phyloP scores from a whole-genome alignment of 305 asterid genomes.

The Plantago lanceolata region DNA sequence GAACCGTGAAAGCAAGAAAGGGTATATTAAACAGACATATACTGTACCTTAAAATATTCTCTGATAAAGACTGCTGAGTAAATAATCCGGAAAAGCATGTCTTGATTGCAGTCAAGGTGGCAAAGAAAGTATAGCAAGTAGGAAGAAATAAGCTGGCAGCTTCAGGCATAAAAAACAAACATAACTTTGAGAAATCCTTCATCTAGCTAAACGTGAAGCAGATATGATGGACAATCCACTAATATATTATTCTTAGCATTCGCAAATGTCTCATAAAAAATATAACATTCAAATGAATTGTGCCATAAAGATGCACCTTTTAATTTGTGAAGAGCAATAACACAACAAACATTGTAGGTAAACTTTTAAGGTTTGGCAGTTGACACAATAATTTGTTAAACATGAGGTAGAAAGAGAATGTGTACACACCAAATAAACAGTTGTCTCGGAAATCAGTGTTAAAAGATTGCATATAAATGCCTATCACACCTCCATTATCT shows the following conservation, averaged over 20 bases:
- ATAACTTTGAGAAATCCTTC: background rate
- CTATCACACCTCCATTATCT: too few species aligned
- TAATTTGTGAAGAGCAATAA: too few species aligned
- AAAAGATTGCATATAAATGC: too few species aligned
- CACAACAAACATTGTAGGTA: background rate
- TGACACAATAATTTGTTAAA: too few species aligned
- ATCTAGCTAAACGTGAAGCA: background rate
- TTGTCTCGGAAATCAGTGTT: too few species aligned
- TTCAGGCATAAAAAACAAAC: background rate
- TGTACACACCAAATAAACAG: too few species aligned
- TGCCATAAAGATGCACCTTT: background rate
- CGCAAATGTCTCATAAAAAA: background rate
- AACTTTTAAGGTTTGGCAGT: too few species aligned
- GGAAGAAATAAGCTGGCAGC: background rate
- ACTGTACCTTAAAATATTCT: slow-evolving; percentile 69
- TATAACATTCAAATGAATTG: too few species aligned
- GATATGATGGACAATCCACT: background rate
- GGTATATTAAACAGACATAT: slow-evolving; percentile 13
- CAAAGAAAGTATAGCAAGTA: slow-evolving; percentile 14
- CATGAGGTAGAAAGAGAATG: too few species aligned
- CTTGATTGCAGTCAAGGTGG: slow-evolving; percentile 59
- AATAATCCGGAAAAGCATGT: slow-evolving; percentile 74
- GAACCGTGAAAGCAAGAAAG: background rate
- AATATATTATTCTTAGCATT: background rate
- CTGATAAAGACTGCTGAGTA: slow-evolving; percentile 78